These are phyloP conservation scores for Pistacia atlantica DNA, from an alignment of 345 rosid genomes.

Conservation along the genomic window DNA sequence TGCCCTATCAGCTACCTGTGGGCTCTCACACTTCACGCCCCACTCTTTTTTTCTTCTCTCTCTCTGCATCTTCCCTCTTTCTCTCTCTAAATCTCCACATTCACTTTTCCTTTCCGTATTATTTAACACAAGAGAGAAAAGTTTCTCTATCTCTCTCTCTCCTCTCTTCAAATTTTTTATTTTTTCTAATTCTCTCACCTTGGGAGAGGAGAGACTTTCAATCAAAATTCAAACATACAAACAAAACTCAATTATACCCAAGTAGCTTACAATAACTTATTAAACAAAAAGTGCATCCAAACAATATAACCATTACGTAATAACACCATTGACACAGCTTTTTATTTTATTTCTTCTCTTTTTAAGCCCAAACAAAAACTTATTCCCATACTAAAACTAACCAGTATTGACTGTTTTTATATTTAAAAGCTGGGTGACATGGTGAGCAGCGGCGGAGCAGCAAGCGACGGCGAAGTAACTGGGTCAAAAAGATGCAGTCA, in stretches of 20 bases:
- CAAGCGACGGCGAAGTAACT: not conserved
- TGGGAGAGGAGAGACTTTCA: constrained; percentile 35
- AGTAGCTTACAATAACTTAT: not conserved
- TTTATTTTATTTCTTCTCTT: not conserved
- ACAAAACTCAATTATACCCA: not conserved
- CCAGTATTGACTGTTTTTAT: not conserved
- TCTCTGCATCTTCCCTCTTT: constrained; percentile 5
- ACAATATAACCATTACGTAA: constrained; percentile 4
- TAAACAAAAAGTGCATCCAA: constrained; percentile 6
- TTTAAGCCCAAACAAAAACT: no score
- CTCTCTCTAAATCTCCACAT: constrained; percentile 21
- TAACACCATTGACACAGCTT: not conserved
- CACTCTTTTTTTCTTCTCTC: constrained; percentile 9
- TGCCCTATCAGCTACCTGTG: not conserved
- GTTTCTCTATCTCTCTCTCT: not conserved
- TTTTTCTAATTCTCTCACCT: constrained; percentile 10
- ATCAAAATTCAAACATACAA: not conserved
- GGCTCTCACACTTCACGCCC: constrained; percentile 5
- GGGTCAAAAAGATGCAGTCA: constrained; percentile 8
- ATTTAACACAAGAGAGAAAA: not conserved
- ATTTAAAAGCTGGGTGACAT: not conserved
- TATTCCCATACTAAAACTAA: no score
- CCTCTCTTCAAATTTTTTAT: not conserved
- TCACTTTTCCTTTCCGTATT: not conserved
- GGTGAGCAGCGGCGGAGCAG: constrained; percentile 33